Conservation (phyloP, 345 rosid genomes). For the Eucalyptus grandis region DNA sequence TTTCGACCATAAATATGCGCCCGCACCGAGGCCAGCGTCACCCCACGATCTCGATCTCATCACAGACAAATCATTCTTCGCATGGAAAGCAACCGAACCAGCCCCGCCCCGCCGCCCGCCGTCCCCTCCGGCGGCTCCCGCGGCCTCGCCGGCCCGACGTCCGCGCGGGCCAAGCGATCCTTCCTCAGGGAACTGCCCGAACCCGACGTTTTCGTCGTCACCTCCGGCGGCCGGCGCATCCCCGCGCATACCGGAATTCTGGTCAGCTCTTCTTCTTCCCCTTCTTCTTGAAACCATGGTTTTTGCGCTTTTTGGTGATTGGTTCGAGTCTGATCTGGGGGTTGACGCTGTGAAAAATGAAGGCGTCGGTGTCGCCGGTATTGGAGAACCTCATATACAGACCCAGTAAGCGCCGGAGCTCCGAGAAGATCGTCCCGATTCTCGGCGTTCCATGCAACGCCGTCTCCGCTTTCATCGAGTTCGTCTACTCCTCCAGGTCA, state of each 20-base stretch:
- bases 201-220: constrained; percentile 51
- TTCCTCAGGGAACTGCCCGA: constrained; percentile 13
- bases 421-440: constrained; percentile 46
- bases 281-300: background rate
- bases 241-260: constrained; percentile 56
- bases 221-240: constrained; percentile 63
- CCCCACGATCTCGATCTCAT: background rate
- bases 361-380: constrained; percentile 70
- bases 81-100: background rate
- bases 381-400: constrained; percentile 43
- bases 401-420: constrained; percentile 35
- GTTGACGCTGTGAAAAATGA: background rate
- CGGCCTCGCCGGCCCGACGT: background rate
- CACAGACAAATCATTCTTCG: background rate
- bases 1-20: background rate
- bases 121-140: background rate
- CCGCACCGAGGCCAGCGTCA: background rate
- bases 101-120: background rate
- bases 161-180: background rate
- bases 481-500: constrained; percentile 62
- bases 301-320: too few relatives aligned
- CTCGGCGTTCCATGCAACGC: constrained; percentile 82
- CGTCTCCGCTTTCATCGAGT: constrained; percentile 52
- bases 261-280: constrained; percentile 11
- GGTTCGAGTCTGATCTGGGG: background rate